Evolutionary conservation across 306 rosid genomes (phyloP).

Genomic region (Sophora flavescens): DNA sequence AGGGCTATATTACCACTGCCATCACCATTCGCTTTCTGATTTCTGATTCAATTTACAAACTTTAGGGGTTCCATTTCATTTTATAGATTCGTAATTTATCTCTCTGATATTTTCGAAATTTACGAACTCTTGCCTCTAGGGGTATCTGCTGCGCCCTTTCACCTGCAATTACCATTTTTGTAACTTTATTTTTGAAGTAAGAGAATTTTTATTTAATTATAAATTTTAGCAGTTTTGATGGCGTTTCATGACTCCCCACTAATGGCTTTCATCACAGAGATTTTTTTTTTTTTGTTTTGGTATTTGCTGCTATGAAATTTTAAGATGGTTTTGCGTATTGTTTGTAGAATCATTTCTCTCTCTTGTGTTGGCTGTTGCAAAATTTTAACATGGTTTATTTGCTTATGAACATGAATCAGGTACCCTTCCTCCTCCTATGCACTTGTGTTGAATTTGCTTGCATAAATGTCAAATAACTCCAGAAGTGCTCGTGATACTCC

Average conservation of each 20-base stretch:
- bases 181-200: too few relatives aligned
- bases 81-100: too few relatives aligned
- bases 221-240: neutral
- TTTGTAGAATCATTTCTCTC: neutral
- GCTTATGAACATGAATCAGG: conserved; percentile 16
- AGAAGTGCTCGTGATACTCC: conserved; percentile 46
- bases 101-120: too few relatives aligned
- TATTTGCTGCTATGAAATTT: too few relatives aligned
- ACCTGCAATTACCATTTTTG: neutral
- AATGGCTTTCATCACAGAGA: neutral
- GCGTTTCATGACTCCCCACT: neutral
- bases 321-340: neutral
- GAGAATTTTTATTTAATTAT: too few relatives aligned
- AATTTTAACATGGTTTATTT: conserved; percentile 6
- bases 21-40: neutral
- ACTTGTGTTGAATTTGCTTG: conserved; percentile 32
- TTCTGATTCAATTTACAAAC: neutral
- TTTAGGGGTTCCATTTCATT: neutral
- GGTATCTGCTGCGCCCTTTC: neutral
- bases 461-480: conserved; percentile 60
- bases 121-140: too few relatives aligned
- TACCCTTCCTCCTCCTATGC: conserved; percentile 21
- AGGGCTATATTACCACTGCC: neutral
- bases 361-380: neutral
- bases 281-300: too few relatives aligned